Conservation (phyloP, 768 basidiomycete species). For the Boletus subcaerulescens region DNA sequence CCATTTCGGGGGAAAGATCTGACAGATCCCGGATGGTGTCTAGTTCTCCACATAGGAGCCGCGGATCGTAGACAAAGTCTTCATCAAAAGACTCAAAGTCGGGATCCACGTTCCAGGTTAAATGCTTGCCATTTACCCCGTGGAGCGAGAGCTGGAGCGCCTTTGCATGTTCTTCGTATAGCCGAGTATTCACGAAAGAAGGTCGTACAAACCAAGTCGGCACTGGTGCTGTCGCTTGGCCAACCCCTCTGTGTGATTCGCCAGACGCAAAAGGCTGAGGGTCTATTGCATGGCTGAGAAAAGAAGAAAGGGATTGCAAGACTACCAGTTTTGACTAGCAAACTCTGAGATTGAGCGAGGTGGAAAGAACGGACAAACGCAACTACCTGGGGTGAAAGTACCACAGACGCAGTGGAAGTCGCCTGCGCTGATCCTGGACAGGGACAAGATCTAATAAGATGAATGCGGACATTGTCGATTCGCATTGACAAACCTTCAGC, state of each 20-base stretch:
- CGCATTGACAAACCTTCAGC: conserved; percentile 42
- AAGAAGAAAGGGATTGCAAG: conserved; percentile 65
- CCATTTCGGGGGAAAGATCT: conserved; percentile 18
- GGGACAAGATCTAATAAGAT: not conserved
- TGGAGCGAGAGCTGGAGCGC: conserved; percentile 34
- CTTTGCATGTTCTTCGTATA: conserved; percentile 53
- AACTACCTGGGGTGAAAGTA: conserved; percentile 59
- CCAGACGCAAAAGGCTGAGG: conserved; percentile 13
- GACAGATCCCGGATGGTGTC: conserved; percentile 33
- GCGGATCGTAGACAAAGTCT: conserved; percentile 30
- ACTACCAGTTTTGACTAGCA: conserved; percentile 76
- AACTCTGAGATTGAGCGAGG: conserved; percentile 5
- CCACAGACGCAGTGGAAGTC: conserved; percentile 62
- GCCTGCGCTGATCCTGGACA: conserved; percentile 34
- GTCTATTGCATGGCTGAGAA: conserved; percentile 51
- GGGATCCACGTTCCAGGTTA: conserved; percentile 27
- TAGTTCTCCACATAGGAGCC: conserved; percentile 10
- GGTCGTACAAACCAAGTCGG: conserved; percentile 64
- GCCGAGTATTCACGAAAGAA: conserved; percentile 51
- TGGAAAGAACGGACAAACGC: not conserved
- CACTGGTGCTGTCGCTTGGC: conserved; percentile 23
- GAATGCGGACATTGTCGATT: not conserved
- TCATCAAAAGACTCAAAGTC: conserved; percentile 25
- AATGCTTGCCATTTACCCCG: conserved; percentile 15
- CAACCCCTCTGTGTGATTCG: conserved; percentile 11